These are phyloP conservation scores for Amphicarpaea edgeworthii DNA, from an alignment of 306 rosid genomes.

Conservation along the genomic window DNA sequence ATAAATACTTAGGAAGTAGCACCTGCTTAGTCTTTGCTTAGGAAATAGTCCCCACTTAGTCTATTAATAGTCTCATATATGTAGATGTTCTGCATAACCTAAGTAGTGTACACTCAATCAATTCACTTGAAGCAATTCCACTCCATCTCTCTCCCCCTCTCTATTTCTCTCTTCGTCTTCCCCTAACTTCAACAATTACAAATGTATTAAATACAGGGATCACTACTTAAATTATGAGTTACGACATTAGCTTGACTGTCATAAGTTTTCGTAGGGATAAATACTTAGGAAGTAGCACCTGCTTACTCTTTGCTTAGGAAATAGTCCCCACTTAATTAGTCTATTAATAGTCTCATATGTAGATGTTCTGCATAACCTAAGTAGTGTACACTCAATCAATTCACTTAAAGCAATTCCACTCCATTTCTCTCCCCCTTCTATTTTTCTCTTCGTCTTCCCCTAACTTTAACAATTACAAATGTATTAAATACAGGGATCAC, in stretches of 20 bases:
- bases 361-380: no score
- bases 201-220: slow-evolving; percentile 18
- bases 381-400: neutral
- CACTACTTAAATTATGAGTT: slow-evolving; percentile 6
- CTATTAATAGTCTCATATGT: neutral
- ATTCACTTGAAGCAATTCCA: neutral
- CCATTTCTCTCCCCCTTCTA: neutral
- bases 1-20: neutral
- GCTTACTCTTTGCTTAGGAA: neutral
- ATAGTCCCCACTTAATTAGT: neutral
- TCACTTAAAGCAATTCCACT: neutral
- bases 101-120: neutral
- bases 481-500: neutral
- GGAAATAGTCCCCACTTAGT: neutral
- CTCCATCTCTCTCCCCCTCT: neutral
- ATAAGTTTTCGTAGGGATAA: neutral
- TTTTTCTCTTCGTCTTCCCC: neutral
- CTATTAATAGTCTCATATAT: neutral
- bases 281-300: neutral
- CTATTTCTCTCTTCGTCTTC: neutral
- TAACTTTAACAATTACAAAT: slow-evolving; percentile 12
- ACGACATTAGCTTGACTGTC: slow-evolving; percentile 36
- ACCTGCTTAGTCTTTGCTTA: neutral
- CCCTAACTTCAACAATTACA: neutral
- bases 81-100: neutral